These are phyloP conservation scores for Penicillium brasilianum DNA, from an alignment of 2,329 filamentous ascomycete species.

Conservation along the genomic window DNA sequence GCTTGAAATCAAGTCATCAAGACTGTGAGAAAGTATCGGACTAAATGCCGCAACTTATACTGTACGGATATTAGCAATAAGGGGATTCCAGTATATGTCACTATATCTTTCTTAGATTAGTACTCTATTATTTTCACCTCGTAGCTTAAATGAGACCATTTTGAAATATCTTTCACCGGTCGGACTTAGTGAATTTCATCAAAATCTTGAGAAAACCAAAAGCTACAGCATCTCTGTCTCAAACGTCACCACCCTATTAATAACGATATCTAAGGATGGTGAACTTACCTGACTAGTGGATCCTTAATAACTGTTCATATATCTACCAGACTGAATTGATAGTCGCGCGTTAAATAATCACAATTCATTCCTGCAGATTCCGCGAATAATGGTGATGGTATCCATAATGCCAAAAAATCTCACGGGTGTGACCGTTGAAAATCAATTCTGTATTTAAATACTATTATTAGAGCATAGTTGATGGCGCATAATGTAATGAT, in stretches of 20 bases:
- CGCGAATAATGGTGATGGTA: background rate
- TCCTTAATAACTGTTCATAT: constrained; percentile 2
- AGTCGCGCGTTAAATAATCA: background rate
- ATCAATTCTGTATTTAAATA: background rate
- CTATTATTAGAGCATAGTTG: background rate
- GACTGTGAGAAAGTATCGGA: background rate
- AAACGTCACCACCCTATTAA: background rate
- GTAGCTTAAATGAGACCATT: background rate
- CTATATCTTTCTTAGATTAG: too few relatives aligned
- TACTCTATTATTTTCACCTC: background rate
- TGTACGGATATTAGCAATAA: too few relatives aligned
- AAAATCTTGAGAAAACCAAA: background rate
- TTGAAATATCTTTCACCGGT: constrained; percentile 1
- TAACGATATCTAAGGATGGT: background rate
- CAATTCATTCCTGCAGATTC: background rate
- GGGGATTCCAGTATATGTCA: too few relatives aligned
- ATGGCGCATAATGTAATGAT: background rate
- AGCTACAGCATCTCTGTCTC: background rate
- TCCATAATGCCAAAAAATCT: background rate
- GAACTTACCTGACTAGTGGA: background rate
- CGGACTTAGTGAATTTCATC: background rate
- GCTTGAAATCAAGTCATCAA: background rate
- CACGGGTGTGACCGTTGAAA: background rate
- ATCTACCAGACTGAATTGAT: background rate
- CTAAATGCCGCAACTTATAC: background rate